Evolutionary conservation across 2,329 filamentous ascomycete species (phyloP), one percentile per base, ranked within the genome.

Genomic region (Ceratocystiopsis brevicomis): DNA sequence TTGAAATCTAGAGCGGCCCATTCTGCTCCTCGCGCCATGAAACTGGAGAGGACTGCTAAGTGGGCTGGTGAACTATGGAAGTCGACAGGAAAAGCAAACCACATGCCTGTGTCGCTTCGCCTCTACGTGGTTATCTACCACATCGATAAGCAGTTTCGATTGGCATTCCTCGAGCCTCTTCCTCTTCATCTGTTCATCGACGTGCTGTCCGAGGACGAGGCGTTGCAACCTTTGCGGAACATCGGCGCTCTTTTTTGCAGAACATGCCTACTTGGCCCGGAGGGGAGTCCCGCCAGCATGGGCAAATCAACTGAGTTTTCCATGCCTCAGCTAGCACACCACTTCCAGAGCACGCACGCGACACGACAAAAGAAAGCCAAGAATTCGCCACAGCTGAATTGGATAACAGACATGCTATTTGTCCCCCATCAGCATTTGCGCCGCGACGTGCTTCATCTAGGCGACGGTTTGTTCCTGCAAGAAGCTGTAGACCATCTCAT

Each of bases 41-140:
- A 70, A 49, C 57, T 74, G 9, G 65, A 72, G 40, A 60, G 68
- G 39, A 59, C 82, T 47, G 66, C 68, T 11, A 62, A 59, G 37
- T 66, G 68, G 52, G 69, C 73, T 5, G 67, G 71, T 46, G 69
- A 74, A 19, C 58, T 79, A 34, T 87, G 80, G 78, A 69, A 70
- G 48, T 59, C 63, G 18, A 68, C 77, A 3, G 67, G 66, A 9
- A 65, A 66, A 3, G 62, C 83, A 48, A 72, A 72, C 50, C 69
- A 76, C 41, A 59, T 84, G 15, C 68, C 76, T 14, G 68, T 70
- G 36, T 70, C 69, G 47, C 65, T 82, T 39, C 73, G 75, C 49
- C 65, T 81, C 15, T 71, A 71, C 47, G 67, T 75, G 39, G 63
- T 81, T 11, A 66, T 87, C 37, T 66, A 79, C 53, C 74, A 81